Percentiles rank a stretch among this genome's conserved stretches.
Evolutionary conservation across 1,139 yeast genomes (phyloP).

Genomic region (Nadsonia starkeyi-henricii): DNA sequence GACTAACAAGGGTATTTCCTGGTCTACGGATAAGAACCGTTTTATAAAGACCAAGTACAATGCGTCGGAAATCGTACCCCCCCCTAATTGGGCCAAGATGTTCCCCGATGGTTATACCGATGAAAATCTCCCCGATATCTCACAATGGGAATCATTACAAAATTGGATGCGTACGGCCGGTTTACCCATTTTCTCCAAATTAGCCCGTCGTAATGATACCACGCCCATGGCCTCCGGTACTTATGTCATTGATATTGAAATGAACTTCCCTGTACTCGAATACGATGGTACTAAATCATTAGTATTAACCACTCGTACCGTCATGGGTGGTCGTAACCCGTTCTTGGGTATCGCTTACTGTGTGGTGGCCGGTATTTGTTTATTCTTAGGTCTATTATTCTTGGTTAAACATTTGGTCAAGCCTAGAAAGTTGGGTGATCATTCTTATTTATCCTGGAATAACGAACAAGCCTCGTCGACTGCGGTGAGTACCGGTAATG

Average conservation of each 20-base stretch:
- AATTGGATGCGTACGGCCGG: conserved; percentile 98
- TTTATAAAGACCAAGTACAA: conserved; percentile 68
- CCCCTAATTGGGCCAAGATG: conserved; percentile 80
- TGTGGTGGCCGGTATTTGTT: conserved; percentile 84
- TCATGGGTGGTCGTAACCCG: conserved; percentile 79
- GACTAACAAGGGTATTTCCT: conserved; percentile 65
- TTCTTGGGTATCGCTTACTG: conserved; percentile 85
- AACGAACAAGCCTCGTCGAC: conserved; percentile 18
- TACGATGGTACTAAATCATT: conserved; percentile 74
- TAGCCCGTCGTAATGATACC: conserved; percentile 67
- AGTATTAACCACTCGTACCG: conserved; percentile 71
- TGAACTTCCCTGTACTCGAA: conserved; percentile 77
- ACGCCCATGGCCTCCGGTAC: conserved; percentile 47
- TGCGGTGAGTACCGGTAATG: background rate
- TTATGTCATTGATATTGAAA: conserved; percentile 59
- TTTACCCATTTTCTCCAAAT: conserved; percentile 68
- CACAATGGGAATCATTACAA: conserved; percentile 71
- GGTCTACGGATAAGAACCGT: conserved; percentile 69
- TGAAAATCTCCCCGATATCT: conserved; percentile 69
- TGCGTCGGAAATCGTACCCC: conserved; percentile 70
- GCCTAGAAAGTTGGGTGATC: conserved; percentile 68
- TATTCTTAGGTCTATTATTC: conserved; percentile 44
- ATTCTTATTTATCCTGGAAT: conserved; percentile 62
- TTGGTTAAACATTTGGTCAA: conserved; percentile 45
- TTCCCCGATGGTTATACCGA: conserved; percentile 87